A percentile compares a stretch with the other conserved stretches of the same genome.
Conservation (phyloP, 805 yeast genomes). For the Pichia gijzeniarum region DNA sequence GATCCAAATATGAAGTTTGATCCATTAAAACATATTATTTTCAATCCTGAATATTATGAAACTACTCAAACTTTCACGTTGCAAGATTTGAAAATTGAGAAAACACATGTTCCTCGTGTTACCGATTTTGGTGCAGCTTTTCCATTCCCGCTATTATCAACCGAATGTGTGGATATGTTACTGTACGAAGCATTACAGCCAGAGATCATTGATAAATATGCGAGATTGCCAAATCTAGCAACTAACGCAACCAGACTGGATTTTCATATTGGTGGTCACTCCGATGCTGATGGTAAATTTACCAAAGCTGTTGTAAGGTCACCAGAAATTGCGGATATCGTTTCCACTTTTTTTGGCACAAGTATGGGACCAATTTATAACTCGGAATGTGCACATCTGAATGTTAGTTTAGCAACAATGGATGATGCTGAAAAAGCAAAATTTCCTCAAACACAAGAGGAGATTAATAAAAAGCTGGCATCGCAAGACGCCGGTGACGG, state of each 20-base stretch:
- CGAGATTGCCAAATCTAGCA: conserved; percentile 33
- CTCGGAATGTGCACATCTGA: conserved; percentile 49
- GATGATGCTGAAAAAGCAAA: conserved; percentile 11
- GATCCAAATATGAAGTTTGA: conserved; percentile 31
- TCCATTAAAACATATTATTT: conserved; percentile 30
- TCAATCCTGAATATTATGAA: conserved; percentile 33
- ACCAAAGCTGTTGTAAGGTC: conserved; percentile 46
- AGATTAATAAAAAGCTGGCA: conserved; percentile 2
- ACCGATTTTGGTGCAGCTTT: conserved; percentile 40
- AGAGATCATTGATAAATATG: conserved; percentile 37
- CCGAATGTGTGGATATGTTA: conserved; percentile 52
- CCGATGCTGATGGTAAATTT: conserved; percentile 36
- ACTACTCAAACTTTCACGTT: conserved; percentile 34
- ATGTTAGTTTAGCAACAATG: conserved; percentile 36
- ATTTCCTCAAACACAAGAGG: conserved; percentile 14
- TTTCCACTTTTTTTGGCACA: conserved; percentile 45
- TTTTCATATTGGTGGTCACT: conserved; percentile 45
- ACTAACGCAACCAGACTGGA: conserved; percentile 33
- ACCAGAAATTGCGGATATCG: conserved; percentile 42
- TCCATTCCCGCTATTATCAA: conserved; percentile 53
- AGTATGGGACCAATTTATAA: conserved; percentile 41
- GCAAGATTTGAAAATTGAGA: conserved; percentile 32
- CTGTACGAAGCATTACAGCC: conserved; percentile 44
- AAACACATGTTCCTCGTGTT: conserved; percentile 31
- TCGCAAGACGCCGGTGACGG: conserved; percentile 22